Percentiles rank a stretch among this genome's conserved stretches.
Conservation (phyloP, 352 stramenopile species). For the Phytophthora quininea region DNA sequence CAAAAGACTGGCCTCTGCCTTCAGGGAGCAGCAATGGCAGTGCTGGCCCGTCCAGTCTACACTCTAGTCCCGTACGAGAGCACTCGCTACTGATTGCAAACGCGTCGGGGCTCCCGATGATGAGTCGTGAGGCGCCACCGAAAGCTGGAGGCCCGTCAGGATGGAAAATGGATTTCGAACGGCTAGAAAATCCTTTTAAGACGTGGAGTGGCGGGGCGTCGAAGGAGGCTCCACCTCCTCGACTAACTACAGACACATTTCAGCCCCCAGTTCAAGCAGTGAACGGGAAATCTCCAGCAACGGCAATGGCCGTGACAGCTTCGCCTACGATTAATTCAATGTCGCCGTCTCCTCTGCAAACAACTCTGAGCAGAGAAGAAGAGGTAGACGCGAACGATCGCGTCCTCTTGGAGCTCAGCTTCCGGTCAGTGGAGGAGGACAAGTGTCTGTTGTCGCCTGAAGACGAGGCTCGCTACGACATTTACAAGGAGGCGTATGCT, state of each 20-base stretch:
- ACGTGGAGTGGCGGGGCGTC: slow-evolving; percentile 59
- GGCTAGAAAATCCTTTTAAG: slow-evolving; percentile 74
- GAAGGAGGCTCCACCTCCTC: slow-evolving; percentile 50
- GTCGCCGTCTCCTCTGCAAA: slow-evolving; percentile 25
- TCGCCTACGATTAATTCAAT: slow-evolving; percentile 24
- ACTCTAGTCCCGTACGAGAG: slow-evolving; percentile 35
- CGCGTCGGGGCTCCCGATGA: slow-evolving; percentile 14
- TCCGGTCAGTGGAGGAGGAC: slow-evolving; percentile 42
- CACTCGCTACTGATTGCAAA: slow-evolving; percentile 9
- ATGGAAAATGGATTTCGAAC: slow-evolving; percentile 80
- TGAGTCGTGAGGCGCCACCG: slow-evolving; percentile 13
- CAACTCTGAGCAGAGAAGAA: slow-evolving; percentile 27
- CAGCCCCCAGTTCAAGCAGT: slow-evolving; percentile 39
- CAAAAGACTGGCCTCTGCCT: slow-evolving; percentile 54
- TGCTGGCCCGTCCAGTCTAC: slow-evolving; percentile 28
- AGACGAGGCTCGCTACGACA: slow-evolving; percentile 71
- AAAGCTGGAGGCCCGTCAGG: slow-evolving; percentile 18
- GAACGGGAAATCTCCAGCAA: slow-evolving; percentile 33
- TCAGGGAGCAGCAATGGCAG: slow-evolving; percentile 24
- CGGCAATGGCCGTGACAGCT: slow-evolving; percentile 35
- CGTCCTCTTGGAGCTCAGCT: slow-evolving; percentile 58
- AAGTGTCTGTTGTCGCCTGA: slow-evolving; percentile 56
- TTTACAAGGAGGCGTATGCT: slow-evolving; percentile 85
- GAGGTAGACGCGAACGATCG: slow-evolving; percentile 48
- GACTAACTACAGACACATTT: slow-evolving; percentile 62